phyloP scores from a whole-genome alignment of 2,329 filamentous ascomycete species.

The Cercospora nicotianae region DNA sequence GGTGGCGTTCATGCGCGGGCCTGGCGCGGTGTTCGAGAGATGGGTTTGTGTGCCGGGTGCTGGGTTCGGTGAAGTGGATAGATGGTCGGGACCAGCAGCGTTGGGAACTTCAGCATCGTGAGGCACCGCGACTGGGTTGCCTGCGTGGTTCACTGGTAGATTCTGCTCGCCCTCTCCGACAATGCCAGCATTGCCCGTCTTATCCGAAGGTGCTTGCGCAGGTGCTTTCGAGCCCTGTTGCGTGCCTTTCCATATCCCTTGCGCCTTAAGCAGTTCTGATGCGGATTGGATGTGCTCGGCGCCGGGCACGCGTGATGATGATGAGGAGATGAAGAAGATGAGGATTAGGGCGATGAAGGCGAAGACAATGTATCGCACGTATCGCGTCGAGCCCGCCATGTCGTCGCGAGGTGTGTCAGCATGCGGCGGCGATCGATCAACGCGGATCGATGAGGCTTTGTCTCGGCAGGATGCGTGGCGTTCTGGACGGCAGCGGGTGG shows the following conservation, averaged over 20 bases:
- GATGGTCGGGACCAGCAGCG: constrained; percentile 3
- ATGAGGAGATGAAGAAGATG: constrained; percentile 78
- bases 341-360: constrained; percentile 78
- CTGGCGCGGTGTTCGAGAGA: constrained; percentile 52
- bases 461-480: not conserved
- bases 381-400: constrained; percentile 71
- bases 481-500: not conserved
- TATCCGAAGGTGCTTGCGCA: constrained; percentile 12
- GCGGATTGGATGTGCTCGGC: constrained; percentile 38
- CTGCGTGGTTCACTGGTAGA: constrained; percentile 10
- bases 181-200: constrained; percentile 13
- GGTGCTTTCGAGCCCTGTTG: constrained; percentile 13
- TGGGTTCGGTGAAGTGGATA: constrained; percentile 37
- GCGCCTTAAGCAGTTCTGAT: constrained; percentile 39
- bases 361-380: constrained; percentile 71
- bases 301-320: constrained; percentile 45
- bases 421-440: constrained; percentile 3
- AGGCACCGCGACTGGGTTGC: constrained; percentile 21
- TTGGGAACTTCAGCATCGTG: constrained; percentile 13
- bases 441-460: not conserved
- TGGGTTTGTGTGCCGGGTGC: constrained; percentile 31
- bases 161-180: constrained; percentile 19
- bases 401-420: constrained; percentile 30
- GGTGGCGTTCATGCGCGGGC: constrained; percentile 88
- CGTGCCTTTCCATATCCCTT: constrained; percentile 35